A percentile compares a stretch with the other conserved stretches of the same genome.
Evolutionary conservation across 352 stramenopile species (phyloP).

Genomic region (Peronosclerospora sorghi): DNA sequence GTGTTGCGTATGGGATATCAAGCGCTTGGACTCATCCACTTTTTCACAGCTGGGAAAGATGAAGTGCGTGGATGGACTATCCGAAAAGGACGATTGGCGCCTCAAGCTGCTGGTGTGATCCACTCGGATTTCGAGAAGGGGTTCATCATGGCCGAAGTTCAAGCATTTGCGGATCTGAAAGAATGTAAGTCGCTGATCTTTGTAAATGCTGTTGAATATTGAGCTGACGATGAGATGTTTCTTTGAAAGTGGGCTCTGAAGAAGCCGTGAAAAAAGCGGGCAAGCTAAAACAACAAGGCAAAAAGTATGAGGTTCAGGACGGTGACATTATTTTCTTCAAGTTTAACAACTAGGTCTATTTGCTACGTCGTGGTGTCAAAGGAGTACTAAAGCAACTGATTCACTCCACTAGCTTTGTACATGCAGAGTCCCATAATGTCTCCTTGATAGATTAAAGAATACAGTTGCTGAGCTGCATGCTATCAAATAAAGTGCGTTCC

Average conservation of each 20-base stretch:
- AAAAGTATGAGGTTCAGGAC: conserved; percentile 86
- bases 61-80: conserved; percentile 99
- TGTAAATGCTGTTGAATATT: background rate
- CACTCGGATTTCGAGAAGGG: conserved; percentile 99
- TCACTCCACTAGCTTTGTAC: no score
- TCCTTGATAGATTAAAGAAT: conserved; percentile 10
- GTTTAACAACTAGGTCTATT: conserved; percentile 80
- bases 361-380: conserved; percentile 9
- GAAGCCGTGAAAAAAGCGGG: conserved; percentile 84
- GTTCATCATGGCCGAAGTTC: conserved; percentile 95
- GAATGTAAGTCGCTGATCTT: conserved; percentile 43
- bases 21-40: conserved; percentile 97
- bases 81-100: conserved; percentile 92
- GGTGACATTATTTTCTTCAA: conserved; percentile 89
- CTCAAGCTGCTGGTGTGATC: conserved; percentile 97
- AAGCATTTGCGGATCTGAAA: conserved; percentile 84
- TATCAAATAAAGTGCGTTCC: conserved; percentile 28
- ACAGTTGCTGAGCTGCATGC: conserved; percentile 6
- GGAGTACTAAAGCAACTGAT: conserved; percentile 4
- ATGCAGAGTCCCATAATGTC: conserved; percentile 18
- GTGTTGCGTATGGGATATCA: conserved; percentile 98
- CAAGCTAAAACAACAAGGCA: conserved; percentile 84
- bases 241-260: conserved; percentile 53
- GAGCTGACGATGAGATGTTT: conserved; percentile 2
- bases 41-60: conserved; percentile 98